Conservation (phyloP, 345 rosid genomes). For the Durio zibethinus region DNA sequence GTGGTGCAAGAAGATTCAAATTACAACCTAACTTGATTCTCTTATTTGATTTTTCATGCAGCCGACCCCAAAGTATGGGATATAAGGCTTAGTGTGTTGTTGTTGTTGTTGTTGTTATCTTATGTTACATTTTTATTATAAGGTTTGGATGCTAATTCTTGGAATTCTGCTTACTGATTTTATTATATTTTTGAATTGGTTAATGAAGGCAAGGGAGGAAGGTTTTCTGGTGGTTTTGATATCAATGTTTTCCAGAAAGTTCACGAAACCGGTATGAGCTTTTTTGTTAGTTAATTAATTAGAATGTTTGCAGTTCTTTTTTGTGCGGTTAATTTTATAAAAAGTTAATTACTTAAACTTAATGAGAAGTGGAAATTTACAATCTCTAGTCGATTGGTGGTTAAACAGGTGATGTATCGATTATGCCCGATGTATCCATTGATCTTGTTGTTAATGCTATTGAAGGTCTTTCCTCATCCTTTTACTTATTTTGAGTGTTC, state of each 20-base stretch:
- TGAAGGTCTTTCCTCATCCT: conserved; percentile 59
- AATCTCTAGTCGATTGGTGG: conserved; percentile 1
- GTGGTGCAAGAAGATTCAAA: too few species aligned
- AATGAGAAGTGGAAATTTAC: neutral
- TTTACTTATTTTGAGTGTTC: neutral
- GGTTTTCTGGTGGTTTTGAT: conserved; percentile 91
- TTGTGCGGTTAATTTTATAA: neutral
- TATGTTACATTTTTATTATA: neutral
- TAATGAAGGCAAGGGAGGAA: conserved; percentile 69
- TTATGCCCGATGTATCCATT: conserved; percentile 80
- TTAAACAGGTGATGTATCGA: conserved; percentile 64
- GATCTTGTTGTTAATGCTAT: conserved; percentile 66
- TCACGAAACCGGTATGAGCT: conserved; percentile 62
- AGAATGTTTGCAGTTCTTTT: neutral
- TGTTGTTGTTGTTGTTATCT: too few species aligned
- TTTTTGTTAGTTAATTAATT: neutral
- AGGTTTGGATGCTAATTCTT: neutral
- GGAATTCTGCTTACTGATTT: neutral
- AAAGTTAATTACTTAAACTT: neutral
- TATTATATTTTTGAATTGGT: neutral
- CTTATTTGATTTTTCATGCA: too few species aligned
- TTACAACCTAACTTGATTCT: too few species aligned
- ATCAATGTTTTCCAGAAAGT: conserved; percentile 74
- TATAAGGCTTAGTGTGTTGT: too few species aligned
- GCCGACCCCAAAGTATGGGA: too few species aligned